phyloP scores from a whole-genome alignment of 306 rosid genomes.

The Vigna hirtella region DNA sequence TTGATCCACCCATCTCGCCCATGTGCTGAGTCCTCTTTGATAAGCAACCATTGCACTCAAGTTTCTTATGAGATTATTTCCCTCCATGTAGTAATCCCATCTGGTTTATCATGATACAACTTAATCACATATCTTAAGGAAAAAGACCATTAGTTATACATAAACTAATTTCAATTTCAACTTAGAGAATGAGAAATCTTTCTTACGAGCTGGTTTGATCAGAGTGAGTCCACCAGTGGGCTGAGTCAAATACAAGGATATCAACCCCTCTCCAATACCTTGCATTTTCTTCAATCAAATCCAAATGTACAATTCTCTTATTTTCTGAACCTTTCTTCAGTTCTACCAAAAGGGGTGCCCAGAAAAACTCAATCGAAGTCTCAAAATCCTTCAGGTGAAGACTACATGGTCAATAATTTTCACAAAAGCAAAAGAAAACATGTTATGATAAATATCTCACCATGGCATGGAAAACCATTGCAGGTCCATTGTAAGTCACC shows the following conservation, averaged over 20 bases:
- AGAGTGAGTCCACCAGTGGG: slow-evolving; percentile 96
- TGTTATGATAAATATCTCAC: slow-evolving; percentile 41
- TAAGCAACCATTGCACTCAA: slow-evolving; percentile 88
- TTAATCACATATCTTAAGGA: neutral
- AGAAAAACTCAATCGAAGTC: slow-evolving; percentile 79
- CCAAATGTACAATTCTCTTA: slow-evolving; percentile 75
- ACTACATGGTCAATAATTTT: slow-evolving; percentile 13
- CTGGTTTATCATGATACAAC: slow-evolving; percentile 47
- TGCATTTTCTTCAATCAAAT: slow-evolving; percentile 84
- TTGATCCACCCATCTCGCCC: slow-evolving; percentile 88
- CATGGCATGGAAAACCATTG: slow-evolving; percentile 85
- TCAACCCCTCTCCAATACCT: slow-evolving; percentile 90
- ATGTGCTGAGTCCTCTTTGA: slow-evolving; percentile 78
- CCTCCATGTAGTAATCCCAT: slow-evolving; percentile 88
- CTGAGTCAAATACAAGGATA: slow-evolving; percentile 86
- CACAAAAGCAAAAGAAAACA: slow-evolving; percentile 9
- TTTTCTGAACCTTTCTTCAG: slow-evolving; percentile 64
- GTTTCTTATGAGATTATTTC: slow-evolving; percentile 46
- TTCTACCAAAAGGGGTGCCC: slow-evolving; percentile 90
- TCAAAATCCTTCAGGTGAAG: slow-evolving; percentile 70
- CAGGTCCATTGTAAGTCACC: slow-evolving; percentile 72
- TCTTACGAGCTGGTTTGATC: slow-evolving; percentile 76
- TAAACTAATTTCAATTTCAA: neutral
- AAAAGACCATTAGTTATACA: too few relatives aligned
- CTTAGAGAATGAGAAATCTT: neutral